A percentile compares a stretch with the other conserved stretches of the same genome.
Evolutionary conservation across 2,329 filamentous ascomycete species (phyloP).

Genomic region (Diplodia sapinea): DNA sequence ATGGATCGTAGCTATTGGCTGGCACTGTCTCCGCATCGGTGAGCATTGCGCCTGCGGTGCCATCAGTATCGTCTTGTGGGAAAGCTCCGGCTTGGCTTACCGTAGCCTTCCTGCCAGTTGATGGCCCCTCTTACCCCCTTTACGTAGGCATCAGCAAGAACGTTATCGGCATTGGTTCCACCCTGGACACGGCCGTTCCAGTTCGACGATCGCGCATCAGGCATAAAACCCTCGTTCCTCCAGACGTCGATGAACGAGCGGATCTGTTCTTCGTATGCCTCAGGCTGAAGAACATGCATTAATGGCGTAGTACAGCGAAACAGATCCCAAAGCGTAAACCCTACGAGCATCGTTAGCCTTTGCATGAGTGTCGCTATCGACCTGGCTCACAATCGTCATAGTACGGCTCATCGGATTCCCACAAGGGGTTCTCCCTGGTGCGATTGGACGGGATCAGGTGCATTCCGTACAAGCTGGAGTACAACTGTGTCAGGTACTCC

Average conservation of each 20-base stretch:
- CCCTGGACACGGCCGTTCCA: conserved; percentile 73
- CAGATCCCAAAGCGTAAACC: conserved; percentile 69
- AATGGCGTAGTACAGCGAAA: conserved; percentile 70
- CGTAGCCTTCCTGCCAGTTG: conserved; percentile 61
- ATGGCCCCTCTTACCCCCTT: conserved; percentile 69
- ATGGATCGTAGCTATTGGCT: conserved; percentile 63
- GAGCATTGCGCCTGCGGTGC: conserved; percentile 58
- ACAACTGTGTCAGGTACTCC: conserved; percentile 65
- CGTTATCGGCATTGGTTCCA: conserved; percentile 73
- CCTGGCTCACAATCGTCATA: conserved; percentile 62
- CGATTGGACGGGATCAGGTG: conserved; percentile 72
- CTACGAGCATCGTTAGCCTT: not conserved
- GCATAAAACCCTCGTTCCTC: conserved; percentile 67
- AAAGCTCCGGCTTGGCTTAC: not conserved
- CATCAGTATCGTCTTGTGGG: not conserved
- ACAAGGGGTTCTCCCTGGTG: conserved; percentile 72
- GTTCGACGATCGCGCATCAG: conserved; percentile 70
- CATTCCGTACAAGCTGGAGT: conserved; percentile 73
- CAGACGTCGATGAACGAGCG: conserved; percentile 72
- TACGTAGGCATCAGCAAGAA: conserved; percentile 73
- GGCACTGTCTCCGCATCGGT: conserved; percentile 70
- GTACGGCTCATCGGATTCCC: conserved; percentile 69
- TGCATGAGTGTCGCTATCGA: too few relatives aligned
- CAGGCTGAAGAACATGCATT: conserved; percentile 69
- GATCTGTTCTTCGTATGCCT: conserved; percentile 68